Evolutionary conservation across 331 rosid genomes (phyloP).

Genomic region (Telfairia occidentalis): DNA sequence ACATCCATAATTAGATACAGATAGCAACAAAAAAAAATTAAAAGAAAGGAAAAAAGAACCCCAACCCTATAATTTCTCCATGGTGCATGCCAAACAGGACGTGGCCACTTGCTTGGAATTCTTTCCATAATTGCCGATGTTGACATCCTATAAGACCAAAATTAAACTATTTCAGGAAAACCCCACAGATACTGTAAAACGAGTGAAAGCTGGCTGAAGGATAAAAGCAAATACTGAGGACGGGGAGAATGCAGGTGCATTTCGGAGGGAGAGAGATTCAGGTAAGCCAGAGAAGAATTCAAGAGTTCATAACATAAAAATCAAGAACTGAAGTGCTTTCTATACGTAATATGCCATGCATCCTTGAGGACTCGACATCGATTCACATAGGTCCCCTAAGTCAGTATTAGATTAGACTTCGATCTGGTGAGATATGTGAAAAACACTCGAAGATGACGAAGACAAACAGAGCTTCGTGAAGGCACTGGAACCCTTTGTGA

Average conservation of each 20-base stretch:
- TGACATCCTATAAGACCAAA: constrained; percentile 42
- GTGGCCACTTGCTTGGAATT: constrained; percentile 97
- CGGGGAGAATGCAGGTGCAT: not conserved
- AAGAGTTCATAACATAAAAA: not conserved
- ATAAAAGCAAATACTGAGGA: not conserved
- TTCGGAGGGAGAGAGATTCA: not conserved
- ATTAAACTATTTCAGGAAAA: constrained; percentile 15
- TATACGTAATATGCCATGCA: not conserved
- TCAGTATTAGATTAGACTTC: not conserved
- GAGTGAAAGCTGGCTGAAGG: not conserved
- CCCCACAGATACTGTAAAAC: not conserved
- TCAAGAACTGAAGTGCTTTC: not conserved
- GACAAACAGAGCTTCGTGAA: constrained; percentile 95
- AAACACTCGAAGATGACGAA: not conserved
- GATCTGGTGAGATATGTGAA: not conserved
- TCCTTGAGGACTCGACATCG: not conserved
- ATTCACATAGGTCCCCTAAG: not conserved
- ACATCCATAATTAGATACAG: not conserved
- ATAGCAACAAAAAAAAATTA: not conserved
- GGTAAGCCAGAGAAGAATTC: not conserved
- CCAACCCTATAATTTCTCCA: constrained; percentile 93
- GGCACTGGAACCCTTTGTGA: constrained; percentile 90
- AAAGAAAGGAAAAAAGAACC: not conserved
- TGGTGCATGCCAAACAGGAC: constrained; percentile 96
- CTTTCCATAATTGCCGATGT: constrained; percentile 94